Base-by-base conservation (phyloP, 495 filamentous ascomycete genomes). In the Penicillium coffeae region DNA sequence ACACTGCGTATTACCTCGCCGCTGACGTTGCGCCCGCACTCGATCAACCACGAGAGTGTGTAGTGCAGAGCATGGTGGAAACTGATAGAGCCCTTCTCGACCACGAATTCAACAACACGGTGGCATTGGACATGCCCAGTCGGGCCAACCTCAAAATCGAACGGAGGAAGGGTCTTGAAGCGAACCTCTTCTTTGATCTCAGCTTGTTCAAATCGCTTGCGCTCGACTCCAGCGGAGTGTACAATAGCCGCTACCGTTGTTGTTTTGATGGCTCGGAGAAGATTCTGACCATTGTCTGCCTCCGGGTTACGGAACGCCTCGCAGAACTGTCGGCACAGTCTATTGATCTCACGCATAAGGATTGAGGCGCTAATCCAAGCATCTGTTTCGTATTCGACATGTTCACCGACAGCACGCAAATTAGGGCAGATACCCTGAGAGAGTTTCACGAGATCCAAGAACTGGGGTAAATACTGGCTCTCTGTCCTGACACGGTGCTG, bases 31-130 rank as follows among this genome's bases (percentile, higher is more conserved):
- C 90, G 92, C 27, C 83, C 94, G 49, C 87, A 85, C 55, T 96
- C 93, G 48, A 99, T 81, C 27, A 99, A 72, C 93, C 93, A 99
- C 1, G 94, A 97, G n/a, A 96, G 70, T 0, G 88, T 94, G 63
- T 97, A 97, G 63, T 99, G 93, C 27, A 99, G 74, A 7, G 89
- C 89, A 64, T 99, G 93, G 59, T 99, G 94, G 74, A 99, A 97
- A 66, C 94, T 97, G 65, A 97, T 93, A 0, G 87, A 84, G 54
- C 93, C 84, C 51, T 82, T 82, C 48, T 93, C 90, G 5, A 97
- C 89, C 6, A 85, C 78, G 63, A 93, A 96, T 50, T 86, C 85
- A 20, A 96, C 86, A 0, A 98, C 84, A 13, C 80, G 78, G 45
- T 79, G 70, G 35, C 70, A 70, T 12, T 60, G 58, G 9, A 69